Percentiles rank a stretch among this genome's conserved stretches.
Conservation (phyloP, 2,329 filamentous ascomycete species). For the Colletotrichum filicis region DNA sequence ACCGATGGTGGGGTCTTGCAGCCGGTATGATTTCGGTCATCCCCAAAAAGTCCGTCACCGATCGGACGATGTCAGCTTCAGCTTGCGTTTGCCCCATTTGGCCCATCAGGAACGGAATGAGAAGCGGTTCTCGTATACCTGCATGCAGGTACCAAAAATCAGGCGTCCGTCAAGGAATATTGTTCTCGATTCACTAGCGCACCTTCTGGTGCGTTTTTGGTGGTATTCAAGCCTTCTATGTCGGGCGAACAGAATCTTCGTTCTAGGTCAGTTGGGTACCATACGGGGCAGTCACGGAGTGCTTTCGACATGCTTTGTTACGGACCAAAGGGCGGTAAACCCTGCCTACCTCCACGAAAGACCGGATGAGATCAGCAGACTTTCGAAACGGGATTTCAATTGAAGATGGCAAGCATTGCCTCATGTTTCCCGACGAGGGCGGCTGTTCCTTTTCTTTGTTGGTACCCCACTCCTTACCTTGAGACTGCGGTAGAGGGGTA, state of each 20-base stretch:
- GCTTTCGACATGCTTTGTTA: too few relatives aligned
- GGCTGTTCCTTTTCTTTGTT: background rate
- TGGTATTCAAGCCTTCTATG: background rate
- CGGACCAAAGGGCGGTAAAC: background rate
- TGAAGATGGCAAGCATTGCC: background rate
- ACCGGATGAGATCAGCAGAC: background rate
- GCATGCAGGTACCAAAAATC: too few relatives aligned
- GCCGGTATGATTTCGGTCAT: slow-evolving; percentile 29
- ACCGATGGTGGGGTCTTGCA: background rate
- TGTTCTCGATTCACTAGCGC: background rate
- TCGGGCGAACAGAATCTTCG: background rate
- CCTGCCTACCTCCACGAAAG: background rate
- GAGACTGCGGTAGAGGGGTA: too few relatives aligned
- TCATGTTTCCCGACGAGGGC: background rate
- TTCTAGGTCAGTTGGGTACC: too few relatives aligned
- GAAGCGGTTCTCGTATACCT: background rate
- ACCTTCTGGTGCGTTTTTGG: background rate
- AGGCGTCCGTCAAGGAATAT: background rate
- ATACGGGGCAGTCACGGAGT: too few relatives aligned
- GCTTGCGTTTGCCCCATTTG: background rate
- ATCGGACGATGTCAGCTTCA: background rate
- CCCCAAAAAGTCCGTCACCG: slow-evolving; percentile 33
- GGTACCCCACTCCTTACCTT: background rate
- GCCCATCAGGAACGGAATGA: background rate
- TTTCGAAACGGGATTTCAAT: background rate